Conservation (phyloP, 1,139 yeast genomes). For the Pneumocystis sp. region DNA sequence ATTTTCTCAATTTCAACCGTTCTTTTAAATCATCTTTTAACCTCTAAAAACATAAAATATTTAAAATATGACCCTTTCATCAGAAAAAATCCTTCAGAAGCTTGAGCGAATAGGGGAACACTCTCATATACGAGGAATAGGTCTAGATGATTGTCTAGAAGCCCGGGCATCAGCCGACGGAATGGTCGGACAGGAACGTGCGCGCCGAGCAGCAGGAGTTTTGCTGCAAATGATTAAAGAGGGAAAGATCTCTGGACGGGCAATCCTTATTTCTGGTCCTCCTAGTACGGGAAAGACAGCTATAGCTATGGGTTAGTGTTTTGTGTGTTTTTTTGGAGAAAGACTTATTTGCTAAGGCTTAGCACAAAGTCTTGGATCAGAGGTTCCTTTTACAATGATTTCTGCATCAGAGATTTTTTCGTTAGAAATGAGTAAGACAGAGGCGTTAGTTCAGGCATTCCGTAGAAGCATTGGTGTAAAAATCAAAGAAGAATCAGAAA, state of each 20-base stretch:
- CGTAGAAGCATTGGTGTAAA: conserved; percentile 89
- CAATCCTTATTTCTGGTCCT: conserved; percentile 91
- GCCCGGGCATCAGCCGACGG: conserved; percentile 76
- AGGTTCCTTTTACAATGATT: conserved; percentile 90
- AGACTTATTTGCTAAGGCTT: conserved; percentile 22
- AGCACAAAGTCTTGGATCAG: conserved; percentile 72
- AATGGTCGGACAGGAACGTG: conserved; percentile 93
- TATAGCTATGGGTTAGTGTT: conserved; percentile 66
- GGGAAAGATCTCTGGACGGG: conserved; percentile 93
- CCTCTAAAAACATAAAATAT: neutral
- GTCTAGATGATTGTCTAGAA: conserved; percentile 62
- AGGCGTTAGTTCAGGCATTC: conserved; percentile 88
- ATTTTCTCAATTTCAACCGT: neutral
- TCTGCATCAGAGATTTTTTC: conserved; percentile 91
- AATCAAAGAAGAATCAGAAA: conserved; percentile 91
- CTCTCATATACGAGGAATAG: conserved; percentile 87
- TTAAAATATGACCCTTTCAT: neutral
- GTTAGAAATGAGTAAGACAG: conserved; percentile 83
- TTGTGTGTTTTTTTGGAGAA: neutral
- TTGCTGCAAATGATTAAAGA: conserved; percentile 83
- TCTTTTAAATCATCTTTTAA: neutral
- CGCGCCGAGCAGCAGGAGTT: conserved; percentile 92
- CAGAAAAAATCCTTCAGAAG: neutral
- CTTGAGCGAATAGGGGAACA: conserved; percentile 57
- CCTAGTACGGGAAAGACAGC: conserved; percentile 99